Conservation (phyloP, 495 filamentous ascomycete genomes). For the Lophiotrema nucula region DNA sequence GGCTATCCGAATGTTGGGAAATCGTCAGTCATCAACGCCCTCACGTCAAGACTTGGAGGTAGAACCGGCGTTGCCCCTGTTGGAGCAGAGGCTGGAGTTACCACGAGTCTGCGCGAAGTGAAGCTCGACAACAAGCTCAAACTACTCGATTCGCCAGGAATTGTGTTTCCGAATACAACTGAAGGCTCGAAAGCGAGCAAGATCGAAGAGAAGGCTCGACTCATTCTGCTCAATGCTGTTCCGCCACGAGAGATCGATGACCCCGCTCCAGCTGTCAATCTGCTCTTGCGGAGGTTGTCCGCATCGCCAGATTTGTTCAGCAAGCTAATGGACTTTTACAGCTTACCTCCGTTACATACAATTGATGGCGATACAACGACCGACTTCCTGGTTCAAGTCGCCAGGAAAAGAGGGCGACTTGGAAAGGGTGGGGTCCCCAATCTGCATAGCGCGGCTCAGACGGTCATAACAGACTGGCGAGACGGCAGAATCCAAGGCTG, state of each 20-base stretch:
- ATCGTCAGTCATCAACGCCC: constrained; percentile 93
- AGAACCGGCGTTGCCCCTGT: constrained; percentile 72
- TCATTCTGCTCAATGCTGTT: constrained; percentile 85
- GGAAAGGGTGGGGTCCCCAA: constrained; percentile 92
- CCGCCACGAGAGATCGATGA: constrained; percentile 93
- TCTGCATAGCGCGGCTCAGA: constrained; percentile 79
- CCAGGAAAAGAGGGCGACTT: constrained; percentile 83
- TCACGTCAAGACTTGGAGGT: constrained; percentile 75
- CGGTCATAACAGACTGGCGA: constrained; percentile 91
- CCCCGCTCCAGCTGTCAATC: constrained; percentile 77
- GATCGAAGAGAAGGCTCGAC: constrained; percentile 75
- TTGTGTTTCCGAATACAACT: constrained; percentile 75
- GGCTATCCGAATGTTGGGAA: constrained; percentile 98
- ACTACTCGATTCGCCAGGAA: constrained; percentile 91
- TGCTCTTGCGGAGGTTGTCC: constrained; percentile 76
- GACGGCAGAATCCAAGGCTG: constrained; percentile 95
- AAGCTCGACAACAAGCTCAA: constrained; percentile 96
- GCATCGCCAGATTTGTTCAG: constrained; percentile 65
- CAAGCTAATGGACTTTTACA: constrained; percentile 79
- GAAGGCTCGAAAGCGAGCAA: constrained; percentile 56
- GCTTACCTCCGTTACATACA: constrained; percentile 71
- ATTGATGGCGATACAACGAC: constrained; percentile 70
- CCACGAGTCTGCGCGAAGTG: constrained; percentile 80
- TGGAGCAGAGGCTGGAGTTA: constrained; percentile 91
- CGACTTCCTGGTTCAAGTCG: constrained; percentile 94